These are phyloP conservation scores for Colletotrichum destructivum DNA, from an alignment of 2,329 filamentous ascomycete genomes.

Conservation along the genomic window DNA sequence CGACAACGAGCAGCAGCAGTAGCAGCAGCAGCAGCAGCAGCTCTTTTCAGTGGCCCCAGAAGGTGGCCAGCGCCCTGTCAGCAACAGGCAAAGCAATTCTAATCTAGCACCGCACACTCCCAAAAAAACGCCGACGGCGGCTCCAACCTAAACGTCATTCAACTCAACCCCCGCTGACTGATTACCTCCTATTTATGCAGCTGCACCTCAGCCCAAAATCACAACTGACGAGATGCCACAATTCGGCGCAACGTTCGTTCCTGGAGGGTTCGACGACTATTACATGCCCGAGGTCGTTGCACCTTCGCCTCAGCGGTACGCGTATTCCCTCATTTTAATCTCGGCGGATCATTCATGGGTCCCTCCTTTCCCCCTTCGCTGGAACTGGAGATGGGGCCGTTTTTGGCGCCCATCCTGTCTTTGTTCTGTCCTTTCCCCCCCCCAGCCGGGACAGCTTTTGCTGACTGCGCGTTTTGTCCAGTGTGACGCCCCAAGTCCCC, in stretches of 20 bases:
- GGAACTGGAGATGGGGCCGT: constrained; percentile 38
- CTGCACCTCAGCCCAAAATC: constrained; percentile 49
- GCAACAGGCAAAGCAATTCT: constrained; percentile 26
- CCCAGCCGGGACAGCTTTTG: constrained; percentile 37
- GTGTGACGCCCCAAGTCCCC: constrained; percentile 94
- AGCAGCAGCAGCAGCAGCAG: constrained; percentile 18
- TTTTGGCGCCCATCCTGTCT: constrained; percentile 19
- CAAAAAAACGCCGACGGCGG: constrained; percentile 32
- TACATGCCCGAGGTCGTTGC: constrained; percentile 74
- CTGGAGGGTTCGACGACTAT: constrained; percentile 72
- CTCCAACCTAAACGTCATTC: constrained; percentile 43
- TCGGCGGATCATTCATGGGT: constrained; percentile 38
- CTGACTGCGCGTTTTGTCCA: constrained; percentile 62
- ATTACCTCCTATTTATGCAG: constrained; percentile 50
- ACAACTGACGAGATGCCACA: constrained; percentile 60
- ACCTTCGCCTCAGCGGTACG: constrained; percentile 71
- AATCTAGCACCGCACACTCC: constrained; percentile 1
- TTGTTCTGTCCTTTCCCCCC: constrained; percentile 29
- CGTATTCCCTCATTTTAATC: constrained; percentile 44
- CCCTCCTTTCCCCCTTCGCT: constrained; percentile 30
- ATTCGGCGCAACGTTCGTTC: constrained; percentile 72
- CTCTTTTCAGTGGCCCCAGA: constrained; percentile 18
- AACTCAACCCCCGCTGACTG: constrained; percentile 46
- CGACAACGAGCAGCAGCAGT: constrained; percentile 22
- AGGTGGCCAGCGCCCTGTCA: constrained; percentile 24